Evolutionary conservation across 805 yeast species (phyloP).

Genomic region (Suhomyces kilbournensis): DNA sequence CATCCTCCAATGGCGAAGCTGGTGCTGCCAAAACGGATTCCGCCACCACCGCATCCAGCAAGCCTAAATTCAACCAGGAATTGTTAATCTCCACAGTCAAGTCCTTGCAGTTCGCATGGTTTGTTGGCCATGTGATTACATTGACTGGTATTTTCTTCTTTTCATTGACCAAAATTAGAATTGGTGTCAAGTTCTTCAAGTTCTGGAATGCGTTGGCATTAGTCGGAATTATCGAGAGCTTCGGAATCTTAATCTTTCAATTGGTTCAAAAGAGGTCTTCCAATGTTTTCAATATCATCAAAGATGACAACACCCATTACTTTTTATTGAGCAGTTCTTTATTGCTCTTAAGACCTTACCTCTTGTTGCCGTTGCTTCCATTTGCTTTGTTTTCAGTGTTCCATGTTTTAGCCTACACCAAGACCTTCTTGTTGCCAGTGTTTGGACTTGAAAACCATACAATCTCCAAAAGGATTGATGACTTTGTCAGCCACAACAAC

Average conservation of each 20-base stretch:
- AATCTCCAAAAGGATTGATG: constrained; percentile 38
- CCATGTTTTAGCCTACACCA: constrained; percentile 73
- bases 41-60: not conserved
- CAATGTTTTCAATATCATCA: constrained; percentile 19
- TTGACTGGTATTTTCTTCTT: constrained; percentile 29
- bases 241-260: constrained; percentile 73
- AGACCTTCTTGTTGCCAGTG: constrained; percentile 65
- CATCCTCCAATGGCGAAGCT: not conserved
- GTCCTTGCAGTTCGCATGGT: constrained; percentile 75
- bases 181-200: constrained; percentile 21
- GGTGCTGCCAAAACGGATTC: not conserved
- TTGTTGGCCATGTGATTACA: constrained; percentile 44
- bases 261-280: constrained; percentile 30
- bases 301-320: constrained; percentile 73
- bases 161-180: constrained; percentile 30
- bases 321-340: constrained; percentile 53
- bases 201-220: constrained; percentile 58
- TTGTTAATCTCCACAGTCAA: constrained; percentile 20
- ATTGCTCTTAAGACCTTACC: constrained; percentile 52
- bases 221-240: constrained; percentile 65
- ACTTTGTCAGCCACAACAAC: constrained; percentile 35
- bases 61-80: constrained; percentile 8
- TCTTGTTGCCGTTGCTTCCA: constrained; percentile 64
- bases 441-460: constrained; percentile 35
- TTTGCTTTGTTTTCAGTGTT: constrained; percentile 75